Percentiles rank a stretch among this genome's conserved stretches.
Evolutionary conservation across 1,284 basidiomycete genomes (phyloP).

Genomic region (Farysia itapuensis): DNA sequence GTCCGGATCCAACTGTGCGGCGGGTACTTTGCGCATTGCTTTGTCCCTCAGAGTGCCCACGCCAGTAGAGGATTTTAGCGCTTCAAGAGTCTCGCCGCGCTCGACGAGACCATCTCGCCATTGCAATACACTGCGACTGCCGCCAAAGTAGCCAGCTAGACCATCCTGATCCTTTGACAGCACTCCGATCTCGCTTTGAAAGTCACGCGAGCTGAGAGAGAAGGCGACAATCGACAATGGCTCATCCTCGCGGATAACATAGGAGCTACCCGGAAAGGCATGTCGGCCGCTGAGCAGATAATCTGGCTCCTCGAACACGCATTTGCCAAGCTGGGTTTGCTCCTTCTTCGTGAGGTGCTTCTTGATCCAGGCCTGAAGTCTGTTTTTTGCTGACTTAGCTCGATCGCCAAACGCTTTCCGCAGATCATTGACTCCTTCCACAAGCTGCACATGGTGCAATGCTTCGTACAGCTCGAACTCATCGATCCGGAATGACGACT

Average conservation of each 20-base stretch:
- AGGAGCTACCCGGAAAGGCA: slow-evolving; percentile 41
- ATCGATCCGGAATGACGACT: slow-evolving; percentile 26
- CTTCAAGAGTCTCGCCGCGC: slow-evolving; percentile 8
- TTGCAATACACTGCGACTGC: slow-evolving; percentile 28
- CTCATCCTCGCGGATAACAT: slow-evolving; percentile 48
- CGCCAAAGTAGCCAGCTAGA: slow-evolving; percentile 19
- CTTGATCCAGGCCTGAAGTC: slow-evolving; percentile 40
- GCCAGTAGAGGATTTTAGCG: slow-evolving; percentile 20
- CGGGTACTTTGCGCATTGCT: slow-evolving; percentile 23
- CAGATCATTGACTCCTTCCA: slow-evolving; percentile 42
- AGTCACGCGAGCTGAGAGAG: slow-evolving; percentile 49
- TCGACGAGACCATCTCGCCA: slow-evolving; percentile 38
- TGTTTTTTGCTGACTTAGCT: slow-evolving; percentile 44
- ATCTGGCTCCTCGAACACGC: slow-evolving; percentile 39
- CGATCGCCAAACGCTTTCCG: slow-evolving; percentile 45
- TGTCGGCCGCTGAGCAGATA: slow-evolving; percentile 30
- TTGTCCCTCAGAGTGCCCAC: slow-evolving; percentile 17
- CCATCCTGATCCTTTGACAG: slow-evolving; percentile 12
- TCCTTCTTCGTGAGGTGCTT: slow-evolving; percentile 48
- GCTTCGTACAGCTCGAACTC: slow-evolving; percentile 51
- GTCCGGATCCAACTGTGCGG: slow-evolving; percentile 42
- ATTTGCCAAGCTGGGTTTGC: slow-evolving; percentile 19
- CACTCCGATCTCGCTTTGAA: slow-evolving; percentile 31
- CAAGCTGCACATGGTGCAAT: slow-evolving; percentile 25
- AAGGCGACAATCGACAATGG: slow-evolving; percentile 52